Percentiles rank a stretch among this genome's conserved stretches.
Conservation (phyloP, 176 grass and related monocot species). For the Eleusine coracana region DNA sequence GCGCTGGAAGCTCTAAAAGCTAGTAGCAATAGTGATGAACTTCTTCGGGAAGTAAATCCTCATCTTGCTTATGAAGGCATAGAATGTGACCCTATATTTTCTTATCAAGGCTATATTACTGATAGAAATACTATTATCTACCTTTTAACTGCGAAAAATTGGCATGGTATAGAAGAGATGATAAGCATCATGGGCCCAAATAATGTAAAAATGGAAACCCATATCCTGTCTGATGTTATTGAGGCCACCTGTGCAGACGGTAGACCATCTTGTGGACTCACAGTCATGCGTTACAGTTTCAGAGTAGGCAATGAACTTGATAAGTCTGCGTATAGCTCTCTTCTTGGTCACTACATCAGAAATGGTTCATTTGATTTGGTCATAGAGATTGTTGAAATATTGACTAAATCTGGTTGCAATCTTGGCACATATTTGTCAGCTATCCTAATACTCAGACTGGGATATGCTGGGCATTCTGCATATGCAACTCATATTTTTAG, state of each 20-base stretch:
- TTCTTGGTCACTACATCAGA: conserved; percentile 72
- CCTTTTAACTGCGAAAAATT: conserved; percentile 58
- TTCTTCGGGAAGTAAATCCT: conserved; percentile 75
- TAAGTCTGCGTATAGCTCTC: conserved; percentile 59
- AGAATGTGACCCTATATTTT: conserved; percentile 46
- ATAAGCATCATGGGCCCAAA: conserved; percentile 34
- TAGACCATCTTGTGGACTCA: conserved; percentile 59
- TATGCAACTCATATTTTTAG: conserved; percentile 57
- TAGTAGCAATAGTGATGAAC: conserved; percentile 48
- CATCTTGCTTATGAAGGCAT: conserved; percentile 64
- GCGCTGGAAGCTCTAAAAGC: conserved; percentile 70
- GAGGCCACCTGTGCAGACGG: conserved; percentile 49
- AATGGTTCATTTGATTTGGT: conserved; percentile 46
- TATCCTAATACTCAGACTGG: conserved; percentile 59
- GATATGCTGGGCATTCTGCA: conserved; percentile 57
- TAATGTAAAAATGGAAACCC: conserved; percentile 53
- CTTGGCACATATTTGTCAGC: conserved; percentile 72
- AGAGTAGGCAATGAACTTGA: conserved; percentile 48
- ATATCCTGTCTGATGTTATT: conserved; percentile 59
- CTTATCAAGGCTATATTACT: conserved; percentile 49
- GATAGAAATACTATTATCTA: conserved; percentile 61
- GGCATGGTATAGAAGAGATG: conserved; percentile 58
- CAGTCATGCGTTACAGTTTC: conserved; percentile 51
- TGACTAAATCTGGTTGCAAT: conserved; percentile 52
- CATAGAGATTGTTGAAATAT: conserved; percentile 58